phyloP scores from a whole-genome alignment of 2,329 filamentous ascomycete species.

The Anthostomella pinea region DNA sequence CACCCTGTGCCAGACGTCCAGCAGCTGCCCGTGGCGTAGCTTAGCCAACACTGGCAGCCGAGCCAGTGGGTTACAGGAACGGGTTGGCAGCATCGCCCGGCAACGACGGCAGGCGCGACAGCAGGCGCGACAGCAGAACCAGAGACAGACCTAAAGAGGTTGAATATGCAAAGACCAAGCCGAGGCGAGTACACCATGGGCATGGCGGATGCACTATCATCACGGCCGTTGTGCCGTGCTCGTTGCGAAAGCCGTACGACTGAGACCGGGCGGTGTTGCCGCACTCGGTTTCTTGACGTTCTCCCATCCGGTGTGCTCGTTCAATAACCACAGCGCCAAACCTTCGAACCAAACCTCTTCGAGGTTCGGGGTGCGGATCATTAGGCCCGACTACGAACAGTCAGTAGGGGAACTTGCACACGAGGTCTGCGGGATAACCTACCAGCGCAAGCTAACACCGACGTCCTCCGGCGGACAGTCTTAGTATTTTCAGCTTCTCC shows the following conservation, averaged over 20 bases:
- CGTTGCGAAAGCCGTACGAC: no score
- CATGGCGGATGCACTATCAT: no score
- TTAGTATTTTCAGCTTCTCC: constrained; percentile 18
- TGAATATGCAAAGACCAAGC: no score
- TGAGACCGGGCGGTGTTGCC: no score
- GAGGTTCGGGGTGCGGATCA: constrained; percentile 22
- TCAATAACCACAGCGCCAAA: not conserved
- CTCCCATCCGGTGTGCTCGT: constrained; percentile 3
- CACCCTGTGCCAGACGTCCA: no score
- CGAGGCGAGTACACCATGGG: no score
- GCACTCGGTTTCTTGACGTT: constrained; percentile 7
- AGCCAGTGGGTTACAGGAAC: no score
- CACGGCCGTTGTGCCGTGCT: no score
- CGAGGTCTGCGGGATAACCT: constrained; percentile 8
- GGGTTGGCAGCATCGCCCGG: no score
- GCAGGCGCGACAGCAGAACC: no score
- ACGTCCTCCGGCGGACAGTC: constrained; percentile 4
- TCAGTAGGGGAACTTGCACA: constrained; percentile 7
- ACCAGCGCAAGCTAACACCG: constrained; percentile 12
- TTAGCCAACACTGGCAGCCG: not conserved
- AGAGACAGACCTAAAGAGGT: no score
- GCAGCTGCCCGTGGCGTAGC: not conserved
- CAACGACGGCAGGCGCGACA: no score
- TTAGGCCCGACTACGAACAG: constrained; percentile 8
- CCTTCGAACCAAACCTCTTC: constrained; percentile 24